Percentiles rank a stretch among this genome's conserved stretches.
These are phyloP conservation scores for Colletotrichum sublineola DNA, from an alignment of 2,329 filamentous ascomycete species.

Conservation along the genomic window DNA sequence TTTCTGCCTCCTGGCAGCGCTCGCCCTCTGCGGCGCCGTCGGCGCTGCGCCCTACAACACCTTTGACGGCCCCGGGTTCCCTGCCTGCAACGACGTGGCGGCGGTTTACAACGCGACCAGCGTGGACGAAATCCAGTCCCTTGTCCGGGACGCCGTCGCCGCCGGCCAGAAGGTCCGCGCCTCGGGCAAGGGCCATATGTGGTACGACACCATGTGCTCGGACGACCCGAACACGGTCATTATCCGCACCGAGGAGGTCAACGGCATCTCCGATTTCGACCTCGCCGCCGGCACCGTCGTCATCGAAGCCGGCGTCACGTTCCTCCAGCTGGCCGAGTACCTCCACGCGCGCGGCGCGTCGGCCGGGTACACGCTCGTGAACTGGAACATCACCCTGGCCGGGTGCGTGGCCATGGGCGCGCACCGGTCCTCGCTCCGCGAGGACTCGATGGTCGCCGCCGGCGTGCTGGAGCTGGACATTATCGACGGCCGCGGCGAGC, in stretches of 20 bases:
- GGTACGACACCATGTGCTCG: slow-evolving; percentile 68
- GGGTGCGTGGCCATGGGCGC: slow-evolving; percentile 67
- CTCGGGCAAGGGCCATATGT: slow-evolving; percentile 64
- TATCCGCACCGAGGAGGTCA: slow-evolving; percentile 60
- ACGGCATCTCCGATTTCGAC: slow-evolving; percentile 59
- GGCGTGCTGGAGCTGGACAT: slow-evolving; percentile 64
- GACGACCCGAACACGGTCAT: slow-evolving; percentile 62
- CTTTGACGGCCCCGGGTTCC: slow-evolving; percentile 63
- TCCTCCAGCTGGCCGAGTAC: slow-evolving; percentile 64
- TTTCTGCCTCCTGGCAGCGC: slow-evolving; percentile 7
- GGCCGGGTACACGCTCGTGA: slow-evolving; percentile 64
- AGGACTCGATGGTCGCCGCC: slow-evolving; percentile 64
- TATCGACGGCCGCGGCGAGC: slow-evolving; percentile 60
- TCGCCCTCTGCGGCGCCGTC: slow-evolving; percentile 46
- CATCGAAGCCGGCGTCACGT: slow-evolving; percentile 65
- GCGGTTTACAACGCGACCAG: slow-evolving; percentile 59
- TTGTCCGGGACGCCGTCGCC: slow-evolving; percentile 57
- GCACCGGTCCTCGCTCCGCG: slow-evolving; percentile 61
- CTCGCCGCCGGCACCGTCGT: slow-evolving; percentile 60
- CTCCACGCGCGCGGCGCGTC: slow-evolving; percentile 61
- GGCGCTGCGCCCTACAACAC: slow-evolving; percentile 58
- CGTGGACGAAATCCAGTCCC: slow-evolving; percentile 57
- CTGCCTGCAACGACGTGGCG: slow-evolving; percentile 61
- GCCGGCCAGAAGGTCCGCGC: slow-evolving; percentile 59
- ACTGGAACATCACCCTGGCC: slow-evolving; percentile 67